Percentiles rank a stretch among this genome's conserved stretches.
phyloP scores from a whole-genome alignment of 352 stramenopile genomes.

The Pseudoperonospora humuli region DNA sequence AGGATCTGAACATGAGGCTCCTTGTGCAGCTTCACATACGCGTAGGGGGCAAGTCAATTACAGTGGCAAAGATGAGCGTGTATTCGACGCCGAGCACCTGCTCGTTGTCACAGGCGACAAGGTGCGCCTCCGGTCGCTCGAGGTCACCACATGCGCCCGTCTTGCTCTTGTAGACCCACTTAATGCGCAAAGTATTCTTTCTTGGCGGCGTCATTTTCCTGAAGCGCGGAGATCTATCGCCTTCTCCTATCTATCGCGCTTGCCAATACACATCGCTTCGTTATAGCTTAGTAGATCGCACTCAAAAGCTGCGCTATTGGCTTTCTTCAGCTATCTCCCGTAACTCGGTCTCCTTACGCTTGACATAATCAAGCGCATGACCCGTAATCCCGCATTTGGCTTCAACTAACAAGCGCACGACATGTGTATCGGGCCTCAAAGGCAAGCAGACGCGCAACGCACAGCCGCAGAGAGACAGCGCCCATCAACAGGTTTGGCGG shows the following conservation, averaged over 20 bases:
- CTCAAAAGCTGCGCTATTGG: no score
- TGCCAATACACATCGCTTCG: no score
- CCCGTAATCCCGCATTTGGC: neutral
- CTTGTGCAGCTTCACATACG: neutral
- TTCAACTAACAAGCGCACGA: neutral
- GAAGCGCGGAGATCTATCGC: no score
- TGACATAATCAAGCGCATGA: no score
- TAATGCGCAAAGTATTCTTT: neutral
- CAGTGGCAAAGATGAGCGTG: neutral
- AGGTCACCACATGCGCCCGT: neutral
- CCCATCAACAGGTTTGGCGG: neutral
- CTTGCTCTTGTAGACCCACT: neutral
- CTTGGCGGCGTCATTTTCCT: no score
- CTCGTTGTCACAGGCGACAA: neutral
- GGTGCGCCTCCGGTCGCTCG: neutral
- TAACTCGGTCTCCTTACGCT: no score
- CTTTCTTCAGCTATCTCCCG: no score
- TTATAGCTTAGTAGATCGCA: no score
- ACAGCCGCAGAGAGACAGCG: conserved; percentile 4
- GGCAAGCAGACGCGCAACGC: neutral
- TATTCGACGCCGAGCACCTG: neutral
- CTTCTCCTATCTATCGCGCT: no score
- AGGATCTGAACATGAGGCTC: neutral
- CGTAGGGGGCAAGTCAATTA: neutral
- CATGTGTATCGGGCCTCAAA: neutral